Conservation (phyloP, 2,329 filamentous ascomycete genomes). For the Aspergillus sp. region DNA sequence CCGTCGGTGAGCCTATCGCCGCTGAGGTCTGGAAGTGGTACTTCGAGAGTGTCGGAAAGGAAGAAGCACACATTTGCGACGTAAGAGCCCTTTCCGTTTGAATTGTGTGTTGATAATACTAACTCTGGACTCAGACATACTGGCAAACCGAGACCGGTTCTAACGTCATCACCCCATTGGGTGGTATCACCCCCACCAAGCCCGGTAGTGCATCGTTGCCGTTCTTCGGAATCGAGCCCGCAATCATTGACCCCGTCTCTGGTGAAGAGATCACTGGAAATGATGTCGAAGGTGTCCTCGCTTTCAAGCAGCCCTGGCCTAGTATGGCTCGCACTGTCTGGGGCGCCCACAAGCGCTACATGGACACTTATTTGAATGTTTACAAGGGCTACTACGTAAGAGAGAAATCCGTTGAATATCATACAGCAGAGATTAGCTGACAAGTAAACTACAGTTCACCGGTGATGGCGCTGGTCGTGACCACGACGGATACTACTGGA, state of each 20-base stretch:
- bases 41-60: slow-evolving; percentile 88
- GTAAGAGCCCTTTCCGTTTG: slow-evolving; percentile 53
- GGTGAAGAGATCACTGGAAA: slow-evolving; percentile 92
- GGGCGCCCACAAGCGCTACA: slow-evolving; percentile 95
- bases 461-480: slow-evolving; percentile 89
- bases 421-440: slow-evolving; percentile 2
- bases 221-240: slow-evolving; percentile 97
- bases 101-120: background rate
- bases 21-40: slow-evolving; percentile 99
- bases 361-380: slow-evolving; percentile 97
- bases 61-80: slow-evolving; percentile 88
- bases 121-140: slow-evolving; percentile 66
- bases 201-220: slow-evolving; percentile 92
- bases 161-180: slow-evolving; percentile 89
- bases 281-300: slow-evolving; percentile 93
- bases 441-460: slow-evolving; percentile 37
- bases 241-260: slow-evolving; percentile 93
- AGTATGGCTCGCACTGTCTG: slow-evolving; percentile 98
- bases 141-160: slow-evolving; percentile 99
- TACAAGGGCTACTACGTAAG: slow-evolving; percentile 97
- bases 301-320: slow-evolving; percentile 97
- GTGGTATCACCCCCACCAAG: slow-evolving; percentile 92
- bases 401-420: background rate
- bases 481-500: slow-evolving; percentile 99
- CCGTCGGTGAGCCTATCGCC: slow-evolving; percentile 95